These are phyloP conservation scores for Phytopythium boreale DNA, from an alignment of 352 stramenopile genomes.

Conservation along the genomic window DNA sequence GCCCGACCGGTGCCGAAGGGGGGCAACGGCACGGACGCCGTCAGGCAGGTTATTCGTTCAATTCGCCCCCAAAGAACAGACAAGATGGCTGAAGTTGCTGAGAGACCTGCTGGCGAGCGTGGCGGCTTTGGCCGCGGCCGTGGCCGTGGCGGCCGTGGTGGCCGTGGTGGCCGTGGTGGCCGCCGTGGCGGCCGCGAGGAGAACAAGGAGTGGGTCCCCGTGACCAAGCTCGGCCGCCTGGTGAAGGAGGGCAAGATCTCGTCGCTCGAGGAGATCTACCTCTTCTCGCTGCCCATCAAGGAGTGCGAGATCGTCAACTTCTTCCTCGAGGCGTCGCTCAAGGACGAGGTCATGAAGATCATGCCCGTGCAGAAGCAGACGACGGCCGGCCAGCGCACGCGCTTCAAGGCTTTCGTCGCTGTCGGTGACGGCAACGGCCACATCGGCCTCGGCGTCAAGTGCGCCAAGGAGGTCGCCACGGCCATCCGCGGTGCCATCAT, in stretches of 20 bases:
- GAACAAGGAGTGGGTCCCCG: constrained; percentile 97
- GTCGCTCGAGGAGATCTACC: constrained; percentile 99
- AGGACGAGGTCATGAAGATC: constrained; percentile 99
- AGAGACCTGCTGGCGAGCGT: constrained; percentile 76
- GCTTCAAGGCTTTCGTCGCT: constrained; percentile 99
- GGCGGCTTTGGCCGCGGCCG: constrained; percentile 92
- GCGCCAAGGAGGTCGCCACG: constrained; percentile 98
- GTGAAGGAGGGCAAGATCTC: constrained; percentile 99
- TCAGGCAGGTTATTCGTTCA: constrained; percentile 65
- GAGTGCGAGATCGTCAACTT: constrained; percentile 99
- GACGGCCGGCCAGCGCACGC: constrained; percentile 98
- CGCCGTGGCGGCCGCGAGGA: constrained; percentile 89
- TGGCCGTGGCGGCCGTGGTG: constrained; percentile 76
- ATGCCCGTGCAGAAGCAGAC: constrained; percentile 99
- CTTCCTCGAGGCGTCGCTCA: constrained; percentile 97
- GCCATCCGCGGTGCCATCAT: constrained; percentile 99
- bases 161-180: constrained; percentile 84
- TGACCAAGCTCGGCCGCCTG: constrained; percentile 99
- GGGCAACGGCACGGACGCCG: not conserved
- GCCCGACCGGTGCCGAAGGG: no score
- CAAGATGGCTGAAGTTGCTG: constrained; percentile 74
- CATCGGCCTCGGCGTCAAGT: constrained; percentile 99
- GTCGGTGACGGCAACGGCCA: constrained; percentile 98
- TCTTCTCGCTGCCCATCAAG: constrained; percentile 99
- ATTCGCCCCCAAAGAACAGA: constrained; percentile 74